Base-by-base conservation (phyloP, 2,329 filamentous ascomycete species). In the Mycosphaerella sp. region DNA sequence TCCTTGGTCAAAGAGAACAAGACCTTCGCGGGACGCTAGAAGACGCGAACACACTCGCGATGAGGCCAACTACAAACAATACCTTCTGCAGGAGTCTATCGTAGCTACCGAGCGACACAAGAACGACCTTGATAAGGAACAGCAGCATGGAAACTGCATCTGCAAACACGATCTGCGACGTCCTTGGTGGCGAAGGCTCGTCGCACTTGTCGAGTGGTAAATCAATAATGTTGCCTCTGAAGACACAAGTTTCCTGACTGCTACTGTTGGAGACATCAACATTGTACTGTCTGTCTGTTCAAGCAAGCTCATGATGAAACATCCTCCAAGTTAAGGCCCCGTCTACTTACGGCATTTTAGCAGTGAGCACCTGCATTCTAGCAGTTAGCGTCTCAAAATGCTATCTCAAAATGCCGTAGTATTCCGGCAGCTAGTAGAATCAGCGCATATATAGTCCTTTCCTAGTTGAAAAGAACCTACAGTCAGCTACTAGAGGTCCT, bases 171-270 rank as follows among this genome's bases (percentile, higher is more conserved):
- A 40, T n/a, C 30, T 47, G 18, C 44, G 44, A 30, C 44, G 34
- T 8, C 37, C 44, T 14, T 47, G 44, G 44, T 47, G 44, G 44
- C 35, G 25, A 32, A 25, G 35, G 30, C 21, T 47, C 21, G 44
- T 39, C n/a, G 36, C 34, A 14, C 21, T 47, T 8, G 14, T 47
- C 35, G 44, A 28, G 25, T 47, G 35, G 36, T 25, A 47, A 14
- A 25, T n/a, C n/a, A n/a, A n/a, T n/a, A n/a, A n/a, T 47, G 14
- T 18, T 47, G 36, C 44, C 44, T 14, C 14, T 47, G 36, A 47
- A 30, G 35, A 35, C 37, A 16, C 39, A 7, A 18, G 18, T 41
- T 18, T 4, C 18, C 12, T 7, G 4, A 6, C 6, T 12, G 39
- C 17, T 21, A 18, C 39, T 16, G 34, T 18, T 13, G 34, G 18